Evolutionary conservation across 2,329 filamentous ascomycete genomes (phyloP), one percentile per base, ranked within the genome.

Genomic region (Mycosphaerella arachidis): DNA sequence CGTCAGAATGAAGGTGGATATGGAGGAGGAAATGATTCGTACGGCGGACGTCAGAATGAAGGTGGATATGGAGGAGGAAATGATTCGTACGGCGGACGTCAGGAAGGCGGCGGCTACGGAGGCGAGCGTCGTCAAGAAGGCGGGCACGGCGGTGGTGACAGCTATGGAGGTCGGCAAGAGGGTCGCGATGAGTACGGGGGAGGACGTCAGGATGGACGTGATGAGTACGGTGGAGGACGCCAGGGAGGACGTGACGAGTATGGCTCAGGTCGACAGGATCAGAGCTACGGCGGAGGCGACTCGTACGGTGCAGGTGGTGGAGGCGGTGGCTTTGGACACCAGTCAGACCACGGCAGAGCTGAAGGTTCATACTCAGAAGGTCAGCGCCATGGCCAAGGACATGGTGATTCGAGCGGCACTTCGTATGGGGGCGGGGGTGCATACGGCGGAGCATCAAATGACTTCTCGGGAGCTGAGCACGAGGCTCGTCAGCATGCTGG

Each of bases 401-500:
- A 73, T 46, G 71, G 73, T 55, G 66, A 76, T 43, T 77, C 74
- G 13, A 73, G 73, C 35, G 76, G 76, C 50, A 78, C 76, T 8
- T 72, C 74, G 1, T 78, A 79, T 57, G 77, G 76, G 52, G 71
- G 71, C 31, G 75, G 75, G 13, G 71, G 72, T 31, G 59, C 55
- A 20, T 70, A 74, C 31, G 72, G 73, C 30, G 73, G 74, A 52
- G 66, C 72, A 62, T 75, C 77, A 62, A 77, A 82, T 64, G 82
- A 87, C 66, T 79, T 83, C 70, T 78, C 76, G 52, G 77, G 78
- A 53, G 84, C 84, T 8, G 76, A 79, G 52, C 72, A 78, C 45
- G 82, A 86, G 65, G 86, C 86, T 18, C 72, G 79, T 30, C 75
- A 81, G 57, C 79, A 86, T 66, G 75, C 82, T 58, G 78, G 78